Percentiles rank a stretch among this genome's conserved stretches.
Conservation (phyloP, 441 rosid species). For the Melastoma candidum region DNA sequence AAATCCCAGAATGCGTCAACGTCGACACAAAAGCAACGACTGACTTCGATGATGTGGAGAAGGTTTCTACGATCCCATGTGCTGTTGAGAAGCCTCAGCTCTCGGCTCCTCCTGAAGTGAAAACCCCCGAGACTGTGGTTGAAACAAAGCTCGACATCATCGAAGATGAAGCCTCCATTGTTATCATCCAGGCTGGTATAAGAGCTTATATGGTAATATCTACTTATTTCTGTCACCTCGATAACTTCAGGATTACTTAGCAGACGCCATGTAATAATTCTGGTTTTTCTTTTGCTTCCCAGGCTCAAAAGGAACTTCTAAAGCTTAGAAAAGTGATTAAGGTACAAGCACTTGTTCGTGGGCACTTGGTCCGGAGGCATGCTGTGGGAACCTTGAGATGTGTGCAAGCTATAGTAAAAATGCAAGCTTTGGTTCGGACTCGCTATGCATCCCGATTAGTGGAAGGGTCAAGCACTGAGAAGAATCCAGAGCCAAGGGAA, state of each 20-base stretch:
- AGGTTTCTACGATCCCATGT: constrained; percentile 23
- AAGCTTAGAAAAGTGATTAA: constrained; percentile 63
- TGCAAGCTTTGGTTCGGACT: constrained; percentile 83
- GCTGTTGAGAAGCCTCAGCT: constrained; percentile 35
- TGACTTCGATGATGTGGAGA: constrained; percentile 31
- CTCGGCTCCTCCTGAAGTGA: constrained; percentile 20
- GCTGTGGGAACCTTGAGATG: constrained; percentile 82
- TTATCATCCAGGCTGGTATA: constrained; percentile 52
- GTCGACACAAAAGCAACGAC: constrained; percentile 32
- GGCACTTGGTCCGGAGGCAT: constrained; percentile 78
- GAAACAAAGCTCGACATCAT: constrained; percentile 24
- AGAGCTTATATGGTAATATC: constrained; percentile 51
- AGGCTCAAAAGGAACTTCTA: constrained; percentile 59
- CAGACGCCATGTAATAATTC: background rate
- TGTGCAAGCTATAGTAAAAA: constrained; percentile 77
- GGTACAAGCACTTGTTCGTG: constrained; percentile 91
- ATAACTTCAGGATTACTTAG: background rate
- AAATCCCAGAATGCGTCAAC: constrained; percentile 42
- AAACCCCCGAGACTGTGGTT: constrained; percentile 20
- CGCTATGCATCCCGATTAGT: constrained; percentile 35
- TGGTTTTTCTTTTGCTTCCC: constrained; percentile 11
- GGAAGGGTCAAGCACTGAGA: constrained; percentile 16
- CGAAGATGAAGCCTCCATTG: constrained; percentile 40
- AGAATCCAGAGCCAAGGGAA: constrained; percentile 16
- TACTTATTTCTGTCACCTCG: constrained; percentile 4